Evolutionary conservation across 2,329 filamentous ascomycete species (phyloP).

Genomic region (Talaromyces sp.): DNA sequence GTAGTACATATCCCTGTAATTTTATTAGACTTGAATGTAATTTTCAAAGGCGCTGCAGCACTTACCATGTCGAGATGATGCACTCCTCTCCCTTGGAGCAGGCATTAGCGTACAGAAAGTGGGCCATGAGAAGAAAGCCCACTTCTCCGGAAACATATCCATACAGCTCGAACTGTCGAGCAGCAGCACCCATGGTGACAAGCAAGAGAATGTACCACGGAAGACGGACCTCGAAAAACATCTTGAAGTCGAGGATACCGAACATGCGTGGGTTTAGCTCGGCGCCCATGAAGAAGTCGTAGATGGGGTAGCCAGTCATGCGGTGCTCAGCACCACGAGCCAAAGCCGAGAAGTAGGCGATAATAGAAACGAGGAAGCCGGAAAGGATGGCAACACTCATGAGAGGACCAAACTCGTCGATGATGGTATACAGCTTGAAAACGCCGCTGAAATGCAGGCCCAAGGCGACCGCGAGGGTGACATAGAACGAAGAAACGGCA

Average conservation of each 20-base stretch:
- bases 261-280: conserved; percentile 85
- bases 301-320: conserved; percentile 77
- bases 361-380: conserved; percentile 73
- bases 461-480: conserved; percentile 67
- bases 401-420: conserved; percentile 91
- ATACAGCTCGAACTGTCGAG: conserved; percentile 76
- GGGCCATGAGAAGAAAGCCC: conserved; percentile 76
- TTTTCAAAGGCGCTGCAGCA: not conserved
- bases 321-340: conserved; percentile 77
- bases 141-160: conserved; percentile 85
- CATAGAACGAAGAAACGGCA: conserved; percentile 78
- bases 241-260: conserved; percentile 80
- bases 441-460: conserved; percentile 72
- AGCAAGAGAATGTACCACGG: conserved; percentile 89
- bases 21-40: conserved; percentile 6
- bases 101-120: conserved; percentile 87
- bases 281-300: conserved; percentile 88
- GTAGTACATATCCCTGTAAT: conserved; percentile 80
- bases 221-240: conserved; percentile 91
- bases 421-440: conserved; percentile 84
- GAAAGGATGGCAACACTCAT: conserved; percentile 90
- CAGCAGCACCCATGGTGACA: conserved; percentile 67
- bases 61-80: conserved; percentile 76
- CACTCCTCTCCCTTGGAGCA: conserved; percentile 89
- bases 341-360: conserved; percentile 82